These are phyloP conservation scores for Colletotrichum liriopes DNA, from an alignment of 2,329 filamentous ascomycete genomes.

Conservation along the genomic window DNA sequence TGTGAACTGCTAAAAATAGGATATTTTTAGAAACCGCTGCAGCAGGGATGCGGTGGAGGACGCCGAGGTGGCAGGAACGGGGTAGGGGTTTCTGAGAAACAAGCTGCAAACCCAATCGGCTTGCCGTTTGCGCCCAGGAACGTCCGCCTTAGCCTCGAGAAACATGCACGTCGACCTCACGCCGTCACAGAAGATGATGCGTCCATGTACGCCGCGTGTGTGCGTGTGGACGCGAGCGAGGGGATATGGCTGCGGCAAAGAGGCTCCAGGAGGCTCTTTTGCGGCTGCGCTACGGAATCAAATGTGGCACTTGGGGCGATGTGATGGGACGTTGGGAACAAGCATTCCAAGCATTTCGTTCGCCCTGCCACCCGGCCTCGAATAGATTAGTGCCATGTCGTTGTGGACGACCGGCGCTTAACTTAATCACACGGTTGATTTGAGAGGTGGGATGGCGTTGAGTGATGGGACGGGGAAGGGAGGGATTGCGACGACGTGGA, in stretches of 20 bases:
- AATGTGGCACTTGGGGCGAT: not conserved
- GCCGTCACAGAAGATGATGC: constrained; percentile 24
- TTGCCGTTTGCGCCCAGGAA: constrained; percentile 28
- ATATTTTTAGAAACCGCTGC: constrained; percentile 40
- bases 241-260: not conserved
- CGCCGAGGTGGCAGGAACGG: constrained; percentile 8
- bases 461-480: constrained; percentile 2
- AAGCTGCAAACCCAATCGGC: constrained; percentile 30
- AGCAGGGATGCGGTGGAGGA: constrained; percentile 12
- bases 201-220: not conserved
- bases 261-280: constrained; percentile 20
- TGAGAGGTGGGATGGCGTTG: constrained; percentile 29
- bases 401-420: constrained; percentile 33
- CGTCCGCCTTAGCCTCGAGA: constrained; percentile 14
- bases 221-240: not conserved
- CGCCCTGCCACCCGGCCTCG: constrained; percentile 6
- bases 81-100: constrained; percentile 7
- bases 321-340: not conserved
- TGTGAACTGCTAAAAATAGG: constrained; percentile 40
- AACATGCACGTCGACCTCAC: constrained; percentile 37
- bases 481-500: constrained; percentile 8
- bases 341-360: constrained; percentile 14
- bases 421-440: constrained; percentile 33
- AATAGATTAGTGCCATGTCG: constrained; percentile 30
- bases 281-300: not conserved